Evolutionary conservation across 2,329 filamentous ascomycete species (phyloP), one percentile per base, ranked within the genome.

Genomic region (Emericellopsis atlantica): DNA sequence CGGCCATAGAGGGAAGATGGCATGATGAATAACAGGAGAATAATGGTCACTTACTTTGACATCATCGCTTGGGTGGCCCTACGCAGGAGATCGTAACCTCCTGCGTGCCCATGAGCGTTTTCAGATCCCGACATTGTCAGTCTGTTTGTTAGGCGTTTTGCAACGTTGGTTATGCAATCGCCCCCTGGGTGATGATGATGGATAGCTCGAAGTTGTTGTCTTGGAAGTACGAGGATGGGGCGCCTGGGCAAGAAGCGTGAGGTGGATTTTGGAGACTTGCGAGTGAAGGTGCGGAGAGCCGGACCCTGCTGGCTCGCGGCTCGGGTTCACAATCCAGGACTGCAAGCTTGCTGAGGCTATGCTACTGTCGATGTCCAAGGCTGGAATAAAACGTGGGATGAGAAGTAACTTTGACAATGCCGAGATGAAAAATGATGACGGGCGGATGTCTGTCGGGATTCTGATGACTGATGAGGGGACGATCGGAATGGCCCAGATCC

Each of bases 61-160:
- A 79, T 74, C 68, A 78, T 72, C 49, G 69, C 70, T 52, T 77
- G 72, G n/a, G 74, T 79, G 46, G 74, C 74, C 55, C 73, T 66
- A 53, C 70, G 65, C 47, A 79, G 57, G 49, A 79, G 62, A 57
- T 79, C 74, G 50, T 70, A 74, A 48, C 69, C 64, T 52, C 67
- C 65, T 29, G 54, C 53, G 51, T 60, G 61, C 43, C 58, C 54
- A 46, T 56, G 55, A 42, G 54, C 53, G 49, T 55, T 58, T 54
- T 72, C 68, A 45, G 65, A 60, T 60, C 66, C 66, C 52, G 70
- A 64, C 72, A 76, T 76, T 52, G 47, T 51, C 47, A 48, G 9
- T 29, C 26, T n/a, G n/a, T 12, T 9, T 29, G 9, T n/a, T n/a
- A 29, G 26, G 18, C 18, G 45, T 47, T 46, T 45, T 48, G 42